Base-by-base conservation (phyloP, 2,329 filamentous ascomycete species). In the Pyricularia grisea region DNA sequence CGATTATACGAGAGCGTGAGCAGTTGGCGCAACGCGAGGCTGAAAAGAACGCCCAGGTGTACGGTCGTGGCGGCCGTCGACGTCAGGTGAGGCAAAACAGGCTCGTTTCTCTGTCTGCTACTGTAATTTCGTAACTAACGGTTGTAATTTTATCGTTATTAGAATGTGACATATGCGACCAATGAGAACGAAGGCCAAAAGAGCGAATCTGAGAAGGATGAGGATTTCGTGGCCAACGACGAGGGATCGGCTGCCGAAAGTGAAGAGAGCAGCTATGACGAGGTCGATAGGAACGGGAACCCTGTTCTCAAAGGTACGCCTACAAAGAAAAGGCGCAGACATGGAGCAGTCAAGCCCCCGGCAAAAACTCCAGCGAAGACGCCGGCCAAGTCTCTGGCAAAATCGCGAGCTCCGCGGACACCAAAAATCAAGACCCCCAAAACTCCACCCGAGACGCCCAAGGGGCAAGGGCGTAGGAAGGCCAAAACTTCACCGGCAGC, bases 1-100 rank as follows among this genome's bases (percentile, higher is more conserved):
- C 90, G 73, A 97, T 99, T 70, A 82, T 99, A 50, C 88, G 89
- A 68, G 87, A 96, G 76, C 89, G 95, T 71, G 92, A 97, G 77
- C 88, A 87, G 61, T 88, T 90, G 68, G 94, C 93, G 2, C 85
- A 87, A n/a, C 87, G 88, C 69, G 89, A 93, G 74, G 88, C 89
- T 9, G 88, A 88, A 42, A 83, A 81, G 20, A 88, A 89, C 70
- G 84, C 88, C 66, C 88, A 96, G 76, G 87, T 87, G n/a, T 87
- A 97, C 66, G 95, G 95, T 12, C 88, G 95, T 70, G 95, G 95
- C 58, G 92, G 92, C 72, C 87, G 95, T 73, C 88, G 89, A 72
- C 87, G 91, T 71, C 81, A 82, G 72, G 84, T 86, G 78, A 75
- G 71, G 30, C 28, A 33, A 69, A 28, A 69, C 69, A 72, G 61